Conservation (phyloP, 805 yeast species). For the Barnettozyma pratensis region DNA sequence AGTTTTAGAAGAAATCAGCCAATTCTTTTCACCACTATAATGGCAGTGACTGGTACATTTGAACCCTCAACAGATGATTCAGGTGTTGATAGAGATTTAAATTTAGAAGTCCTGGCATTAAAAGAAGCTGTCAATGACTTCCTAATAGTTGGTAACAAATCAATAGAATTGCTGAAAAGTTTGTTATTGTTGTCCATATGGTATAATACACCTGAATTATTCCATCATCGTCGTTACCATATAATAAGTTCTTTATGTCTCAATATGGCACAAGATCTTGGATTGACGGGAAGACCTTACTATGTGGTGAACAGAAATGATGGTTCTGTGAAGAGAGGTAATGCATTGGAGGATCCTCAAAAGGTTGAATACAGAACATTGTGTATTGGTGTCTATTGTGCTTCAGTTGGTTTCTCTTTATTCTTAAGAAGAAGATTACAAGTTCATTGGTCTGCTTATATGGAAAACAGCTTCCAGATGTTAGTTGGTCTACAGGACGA, state of each 20-base stretch:
- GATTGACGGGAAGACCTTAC: conserved; percentile 53
- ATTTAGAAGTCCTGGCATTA: conserved; percentile 49
- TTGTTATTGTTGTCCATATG: conserved; percentile 61
- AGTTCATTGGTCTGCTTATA: conserved; percentile 55
- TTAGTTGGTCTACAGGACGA: conserved; percentile 34
- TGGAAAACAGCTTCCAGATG: conserved; percentile 53
- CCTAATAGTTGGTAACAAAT: conserved; percentile 64
- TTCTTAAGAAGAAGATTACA: conserved; percentile 60
- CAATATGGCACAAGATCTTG: conserved; percentile 69
- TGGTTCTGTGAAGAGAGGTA: conserved; percentile 36
- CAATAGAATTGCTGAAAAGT: conserved; percentile 60
- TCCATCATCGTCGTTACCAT: conserved; percentile 74
- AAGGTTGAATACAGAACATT: conserved; percentile 44
- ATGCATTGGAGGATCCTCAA: conserved; percentile 33
- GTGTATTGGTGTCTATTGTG: conserved; percentile 53
- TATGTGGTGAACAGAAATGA: conserved; percentile 37
- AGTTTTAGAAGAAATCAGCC: conserved; percentile 50
- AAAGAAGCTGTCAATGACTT: conserved; percentile 51
- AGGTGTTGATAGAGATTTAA: conserved; percentile 38
- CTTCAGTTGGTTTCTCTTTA: conserved; percentile 58
- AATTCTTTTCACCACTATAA: conserved; percentile 54
- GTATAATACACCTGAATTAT: conserved; percentile 82
- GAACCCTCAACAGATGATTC: conserved; percentile 24
- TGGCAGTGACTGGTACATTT: conserved; percentile 53
- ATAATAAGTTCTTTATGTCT: conserved; percentile 60